These are phyloP conservation scores for Cryphonectria japonica DNA, from an alignment of 2,329 filamentous ascomycete species.

Conservation along the genomic window DNA sequence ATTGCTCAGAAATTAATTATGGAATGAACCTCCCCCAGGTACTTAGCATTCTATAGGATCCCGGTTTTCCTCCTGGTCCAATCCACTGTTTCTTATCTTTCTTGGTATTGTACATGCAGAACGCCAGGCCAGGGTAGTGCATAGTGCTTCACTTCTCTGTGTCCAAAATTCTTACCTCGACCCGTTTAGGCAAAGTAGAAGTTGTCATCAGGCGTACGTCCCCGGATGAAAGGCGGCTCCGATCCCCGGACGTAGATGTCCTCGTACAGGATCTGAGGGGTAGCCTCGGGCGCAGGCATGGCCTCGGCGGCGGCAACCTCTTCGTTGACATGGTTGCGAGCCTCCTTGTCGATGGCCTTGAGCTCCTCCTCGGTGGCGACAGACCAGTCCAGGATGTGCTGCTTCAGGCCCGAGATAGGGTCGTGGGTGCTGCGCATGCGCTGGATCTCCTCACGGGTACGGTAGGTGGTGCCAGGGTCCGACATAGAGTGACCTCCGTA, in stretches of 20 bases:
- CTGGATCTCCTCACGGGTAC: constrained; percentile 98
- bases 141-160: constrained; percentile 30
- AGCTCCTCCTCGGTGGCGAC: constrained; percentile 92
- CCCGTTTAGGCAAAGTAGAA: constrained; percentile 74
- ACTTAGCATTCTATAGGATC: constrained; percentile 18
- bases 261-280: constrained; percentile 85
- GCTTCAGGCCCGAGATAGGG: constrained; percentile 96
- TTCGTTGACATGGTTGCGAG: constrained; percentile 79
- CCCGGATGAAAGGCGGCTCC: constrained; percentile 87
- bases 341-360: constrained; percentile 94
- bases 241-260: constrained; percentile 91
- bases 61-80: constrained; percentile 3
- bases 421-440: constrained; percentile 99
- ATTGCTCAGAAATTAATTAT: not conserved
- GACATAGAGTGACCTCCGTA: constrained; percentile 99
- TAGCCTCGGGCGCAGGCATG: constrained; percentile 81
- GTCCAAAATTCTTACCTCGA: constrained; percentile 11
- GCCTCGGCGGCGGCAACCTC: constrained; percentile 91
- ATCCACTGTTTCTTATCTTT: constrained; percentile 14
- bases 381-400: constrained; percentile 96
- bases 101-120: constrained; percentile 30
- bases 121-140: constrained; percentile 16
- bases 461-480: constrained; percentile 98
- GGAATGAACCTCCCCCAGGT: constrained; percentile 5
- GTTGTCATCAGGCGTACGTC: constrained; percentile 89